These are phyloP conservation scores for Cicer yamashitae DNA, from an alignment of 306 rosid genomes.

Conservation along the genomic window DNA sequence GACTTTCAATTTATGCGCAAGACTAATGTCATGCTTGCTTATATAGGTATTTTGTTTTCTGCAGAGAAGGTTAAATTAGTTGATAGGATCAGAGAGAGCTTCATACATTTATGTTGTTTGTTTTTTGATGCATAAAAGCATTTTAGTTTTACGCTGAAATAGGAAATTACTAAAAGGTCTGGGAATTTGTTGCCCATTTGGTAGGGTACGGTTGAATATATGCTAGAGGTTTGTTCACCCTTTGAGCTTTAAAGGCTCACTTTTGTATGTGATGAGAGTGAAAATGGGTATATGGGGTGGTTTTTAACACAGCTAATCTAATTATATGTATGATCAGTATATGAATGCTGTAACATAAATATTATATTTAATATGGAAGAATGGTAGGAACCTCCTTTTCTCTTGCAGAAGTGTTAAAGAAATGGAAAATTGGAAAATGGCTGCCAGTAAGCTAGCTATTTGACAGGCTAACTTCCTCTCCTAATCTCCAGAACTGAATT, in stretches of 20 bases:
- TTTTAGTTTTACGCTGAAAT: conserved; percentile 9
- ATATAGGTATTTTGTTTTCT: not conserved
- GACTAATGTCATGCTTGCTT: not conserved
- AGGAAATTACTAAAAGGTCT: conserved; percentile 5
- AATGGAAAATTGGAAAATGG: conserved; percentile 1
- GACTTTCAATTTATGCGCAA: not conserved
- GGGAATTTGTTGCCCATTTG: conserved; percentile 1
- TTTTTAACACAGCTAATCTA: conserved; percentile 1
- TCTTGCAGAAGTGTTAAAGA: not conserved
- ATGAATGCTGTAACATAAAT: not conserved
- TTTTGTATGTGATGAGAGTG: not conserved
- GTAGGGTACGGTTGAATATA: not conserved
- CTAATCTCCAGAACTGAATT: not conserved
- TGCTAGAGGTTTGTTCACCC: not conserved
- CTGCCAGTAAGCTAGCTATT: not conserved
- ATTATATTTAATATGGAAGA: not conserved
- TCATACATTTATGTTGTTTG: not conserved
- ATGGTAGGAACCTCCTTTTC: conserved; percentile 2
- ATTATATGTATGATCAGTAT: not conserved
- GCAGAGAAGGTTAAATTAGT: conserved; percentile 3
- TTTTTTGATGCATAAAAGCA: not conserved
- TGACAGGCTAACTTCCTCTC: not conserved
- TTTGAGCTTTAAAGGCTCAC: conserved; percentile 3
- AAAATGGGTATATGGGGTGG: not conserved
- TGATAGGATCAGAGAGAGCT: conserved; percentile 18